Evolutionary conservation across 495 filamentous ascomycete genomes (phyloP).

Genomic region (Aspergillus olivimuriae): DNA sequence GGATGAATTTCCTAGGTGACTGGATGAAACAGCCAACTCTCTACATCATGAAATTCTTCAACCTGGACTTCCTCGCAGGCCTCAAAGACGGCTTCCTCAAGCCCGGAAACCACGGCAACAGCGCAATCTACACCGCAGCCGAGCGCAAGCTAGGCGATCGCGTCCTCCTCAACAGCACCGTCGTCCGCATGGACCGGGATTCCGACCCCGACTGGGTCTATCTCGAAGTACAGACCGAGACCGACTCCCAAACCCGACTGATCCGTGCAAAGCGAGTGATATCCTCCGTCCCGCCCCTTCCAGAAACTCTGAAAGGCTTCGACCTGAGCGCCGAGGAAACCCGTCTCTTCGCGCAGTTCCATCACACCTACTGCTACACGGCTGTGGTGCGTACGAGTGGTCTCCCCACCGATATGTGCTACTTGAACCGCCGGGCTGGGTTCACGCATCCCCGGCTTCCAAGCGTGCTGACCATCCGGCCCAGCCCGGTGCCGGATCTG

Average conservation of each 20-base stretch:
- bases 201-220: neutral
- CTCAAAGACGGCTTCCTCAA: neutral
- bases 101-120: constrained; percentile 25
- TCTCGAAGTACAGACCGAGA: constrained; percentile 22
- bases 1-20: neutral
- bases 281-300: constrained; percentile 22
- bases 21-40: neutral
- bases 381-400: constrained; percentile 23
- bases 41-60: constrained; percentile 13
- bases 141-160: constrained; percentile 16
- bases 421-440: constrained; percentile 23
- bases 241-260: constrained; percentile 3
- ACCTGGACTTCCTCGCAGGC: constrained; percentile 3
- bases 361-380: constrained; percentile 30
- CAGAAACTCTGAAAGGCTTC: constrained; percentile 23
- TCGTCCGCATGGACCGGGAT: constrained; percentile 13
- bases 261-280: constrained; percentile 37
- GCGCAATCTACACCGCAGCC: constrained; percentile 31
- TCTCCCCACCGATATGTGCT: constrained; percentile 13
- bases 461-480: constrained; percentile 14
- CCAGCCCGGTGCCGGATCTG: constrained; percentile 10
- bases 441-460: constrained; percentile 25
- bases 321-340: constrained; percentile 29
- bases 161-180: constrained; percentile 24
- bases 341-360: constrained; percentile 31